phyloP scores from a whole-genome alignment of 208 protist genomes.

The Acanthamoeba royreba region DNA sequence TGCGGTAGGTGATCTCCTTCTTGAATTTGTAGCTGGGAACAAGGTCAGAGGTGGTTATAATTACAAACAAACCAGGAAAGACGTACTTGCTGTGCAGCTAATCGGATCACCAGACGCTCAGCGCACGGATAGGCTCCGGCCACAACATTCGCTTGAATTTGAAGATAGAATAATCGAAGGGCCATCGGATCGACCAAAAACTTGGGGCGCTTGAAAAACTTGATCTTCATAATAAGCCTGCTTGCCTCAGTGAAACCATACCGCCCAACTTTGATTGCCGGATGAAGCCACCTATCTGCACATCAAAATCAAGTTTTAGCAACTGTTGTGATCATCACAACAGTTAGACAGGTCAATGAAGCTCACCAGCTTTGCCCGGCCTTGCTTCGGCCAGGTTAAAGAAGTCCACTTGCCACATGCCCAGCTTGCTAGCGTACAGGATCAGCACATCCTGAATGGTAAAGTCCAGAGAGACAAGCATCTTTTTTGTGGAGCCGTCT shows the following conservation, averaged over 20 bases:
- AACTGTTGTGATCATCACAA: neutral
- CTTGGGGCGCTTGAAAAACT: neutral
- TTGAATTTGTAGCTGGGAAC: slow-evolving; percentile 10
- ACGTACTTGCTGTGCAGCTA: neutral
- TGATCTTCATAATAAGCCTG: slow-evolving; percentile 4
- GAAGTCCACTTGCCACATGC: slow-evolving; percentile 12
- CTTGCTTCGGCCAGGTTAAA: neutral
- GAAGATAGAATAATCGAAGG: slow-evolving; percentile 11
- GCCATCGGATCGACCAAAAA: neutral
- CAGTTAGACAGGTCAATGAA: neutral
- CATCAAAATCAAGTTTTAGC: neutral
- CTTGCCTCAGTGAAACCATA: neutral
- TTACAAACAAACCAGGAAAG: neutral
- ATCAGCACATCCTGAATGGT: slow-evolving; percentile 19
- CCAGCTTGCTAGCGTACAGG: neutral
- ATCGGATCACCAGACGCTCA: neutral
- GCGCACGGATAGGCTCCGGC: neutral
- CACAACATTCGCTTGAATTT: slow-evolving; percentile 21
- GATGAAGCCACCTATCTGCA: slow-evolving; percentile 12
- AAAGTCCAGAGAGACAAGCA: neutral
- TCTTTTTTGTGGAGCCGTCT: slow-evolving; percentile 17
- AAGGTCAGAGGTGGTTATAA: neutral
- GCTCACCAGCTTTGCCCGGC: neutral
- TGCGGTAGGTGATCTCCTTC: slow-evolving; percentile 1
- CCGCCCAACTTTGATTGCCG: neutral